Conservation (phyloP, 2,329 filamentous ascomycete genomes). For the Cladosporium colombiae region DNA sequence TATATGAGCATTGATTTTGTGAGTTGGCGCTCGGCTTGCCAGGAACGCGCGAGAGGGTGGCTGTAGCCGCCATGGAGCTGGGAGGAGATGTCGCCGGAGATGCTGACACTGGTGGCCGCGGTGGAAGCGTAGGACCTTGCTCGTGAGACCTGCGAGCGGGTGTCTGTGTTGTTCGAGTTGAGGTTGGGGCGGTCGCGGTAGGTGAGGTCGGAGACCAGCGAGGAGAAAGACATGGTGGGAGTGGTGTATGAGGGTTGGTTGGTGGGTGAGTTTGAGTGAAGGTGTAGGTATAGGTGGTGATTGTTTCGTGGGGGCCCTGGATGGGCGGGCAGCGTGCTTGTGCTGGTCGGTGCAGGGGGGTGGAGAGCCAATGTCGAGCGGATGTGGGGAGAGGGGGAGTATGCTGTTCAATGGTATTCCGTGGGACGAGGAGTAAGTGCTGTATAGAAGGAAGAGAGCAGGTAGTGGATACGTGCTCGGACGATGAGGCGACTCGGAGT, state of each 20-base stretch:
- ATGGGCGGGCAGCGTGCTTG: background rate
- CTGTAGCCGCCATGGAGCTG: conserved; percentile 56
- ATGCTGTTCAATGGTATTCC: background rate
- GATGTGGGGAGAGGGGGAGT: background rate
- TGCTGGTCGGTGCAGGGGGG: background rate
- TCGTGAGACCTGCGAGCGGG: conserved; percentile 49
- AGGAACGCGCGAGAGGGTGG: conserved; percentile 52
- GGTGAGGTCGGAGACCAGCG: conserved; percentile 54
- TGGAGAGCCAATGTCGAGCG: background rate
- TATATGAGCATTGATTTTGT: conserved; percentile 92
- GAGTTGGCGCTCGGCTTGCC: conserved; percentile 55
- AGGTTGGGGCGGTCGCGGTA: conserved; percentile 49
- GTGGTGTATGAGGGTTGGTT: background rate
- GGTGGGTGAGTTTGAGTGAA: background rate
- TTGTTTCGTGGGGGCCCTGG: background rate
- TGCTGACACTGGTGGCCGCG: conserved; percentile 54
- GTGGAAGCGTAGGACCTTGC: conserved; percentile 54
- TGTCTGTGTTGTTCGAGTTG: conserved; percentile 47
- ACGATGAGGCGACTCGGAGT: conserved; percentile 5
- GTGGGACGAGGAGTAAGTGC: background rate
- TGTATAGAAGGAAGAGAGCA: background rate
- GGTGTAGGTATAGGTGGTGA: background rate
- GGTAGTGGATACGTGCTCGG: background rate
- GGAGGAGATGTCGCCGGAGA: conserved; percentile 53
- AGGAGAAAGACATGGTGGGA: conserved; percentile 52